Evolutionary conservation across 1,284 basidiomycete genomes (phyloP), one percentile per base, ranked within the genome.

Genomic region (Trichosporon sp.): DNA sequence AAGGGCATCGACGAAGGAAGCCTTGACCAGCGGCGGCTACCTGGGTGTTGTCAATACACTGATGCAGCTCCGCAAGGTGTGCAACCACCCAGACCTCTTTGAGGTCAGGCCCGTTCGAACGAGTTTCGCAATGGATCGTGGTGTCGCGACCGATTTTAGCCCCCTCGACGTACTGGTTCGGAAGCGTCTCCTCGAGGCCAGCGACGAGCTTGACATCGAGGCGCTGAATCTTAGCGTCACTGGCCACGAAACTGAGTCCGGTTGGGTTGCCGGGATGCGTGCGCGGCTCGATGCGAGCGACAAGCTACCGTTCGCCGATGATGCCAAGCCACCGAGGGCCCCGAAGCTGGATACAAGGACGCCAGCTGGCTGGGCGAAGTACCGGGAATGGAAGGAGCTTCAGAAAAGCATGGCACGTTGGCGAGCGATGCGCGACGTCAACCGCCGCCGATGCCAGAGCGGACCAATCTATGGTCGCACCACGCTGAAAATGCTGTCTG

Each of bases 41-140:
- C 80, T 86, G 62, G 84, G 83, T 59, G 93, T 98, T 65, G 93
- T 95, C 79, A 98, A 98, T 77, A 91, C 95, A 65, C 84, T 98
- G 65, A 98, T 98, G 95, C 95, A 98, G 77, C 84, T 96, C 21
- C 86, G 92, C 59, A 95, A 95, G 81, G 92, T 94, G 40, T 95
- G 94, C 83, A 96, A 96, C 72, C 94, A 97, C 76, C 95, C 95
- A 0, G 91, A 97, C 75, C 83, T 98, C 23, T 97, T 98, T 78
- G 95, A 98, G 80, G 90, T 95, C 19, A 86, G 95, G 46, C 93
- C 93, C 0, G 92, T 97, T 70, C 86, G 92, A 52, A 97, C 95
- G 1, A 93, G 92, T 7, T 95, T 97, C 77, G 88, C 89, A 0
- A 92, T 94, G 89, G 81, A 85, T 36, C 86, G 87, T 31, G 90